Conservation (phyloP, 805 yeast genomes). For the Metschnikowia kunwiensis region DNA sequence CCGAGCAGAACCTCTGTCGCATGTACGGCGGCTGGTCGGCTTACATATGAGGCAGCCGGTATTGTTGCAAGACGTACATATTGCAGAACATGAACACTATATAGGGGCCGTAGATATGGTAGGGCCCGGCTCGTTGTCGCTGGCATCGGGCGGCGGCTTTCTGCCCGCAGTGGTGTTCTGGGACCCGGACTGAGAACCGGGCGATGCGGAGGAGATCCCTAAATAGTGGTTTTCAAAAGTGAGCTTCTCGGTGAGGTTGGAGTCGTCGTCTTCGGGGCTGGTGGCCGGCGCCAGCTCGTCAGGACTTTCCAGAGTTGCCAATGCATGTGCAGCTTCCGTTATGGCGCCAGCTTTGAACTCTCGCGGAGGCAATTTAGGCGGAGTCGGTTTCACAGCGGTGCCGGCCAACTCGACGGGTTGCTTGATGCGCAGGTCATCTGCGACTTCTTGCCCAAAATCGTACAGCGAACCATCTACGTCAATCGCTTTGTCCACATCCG, state of each 20-base stretch:
- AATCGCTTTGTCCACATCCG: conserved; percentile 12
- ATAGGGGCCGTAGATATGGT: conserved; percentile 7
- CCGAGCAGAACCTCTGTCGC: conserved; percentile 63
- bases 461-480: conserved; percentile 12
- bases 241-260: too few relatives aligned
- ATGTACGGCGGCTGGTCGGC: conserved; percentile 94
- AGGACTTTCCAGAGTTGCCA: too few relatives aligned
- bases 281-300: too few relatives aligned
- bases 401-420: conserved; percentile 10
- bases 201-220: too few relatives aligned
- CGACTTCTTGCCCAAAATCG: conserved; percentile 17
- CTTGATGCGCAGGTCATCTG: conserved; percentile 5
- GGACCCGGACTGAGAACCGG: too few relatives aligned
- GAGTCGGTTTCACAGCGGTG: neutral
- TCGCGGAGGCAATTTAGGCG: conserved; percentile 9
- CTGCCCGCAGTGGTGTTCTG: conserved; percentile 1
- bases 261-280: too few relatives aligned
- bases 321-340: too few relatives aligned
- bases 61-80: too few relatives aligned
- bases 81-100: too few relatives aligned
- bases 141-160: conserved; percentile 5
- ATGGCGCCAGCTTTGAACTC: too few relatives aligned
- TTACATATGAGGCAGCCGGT: conserved; percentile 15
- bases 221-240: too few relatives aligned
- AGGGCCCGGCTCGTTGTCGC: conserved; percentile 1